Percentiles rank a stretch among this genome's conserved stretches.
Evolutionary conservation across 2,329 filamentous ascomycete species (phyloP).

Genomic region (Colletotrichum gigasporum): DNA sequence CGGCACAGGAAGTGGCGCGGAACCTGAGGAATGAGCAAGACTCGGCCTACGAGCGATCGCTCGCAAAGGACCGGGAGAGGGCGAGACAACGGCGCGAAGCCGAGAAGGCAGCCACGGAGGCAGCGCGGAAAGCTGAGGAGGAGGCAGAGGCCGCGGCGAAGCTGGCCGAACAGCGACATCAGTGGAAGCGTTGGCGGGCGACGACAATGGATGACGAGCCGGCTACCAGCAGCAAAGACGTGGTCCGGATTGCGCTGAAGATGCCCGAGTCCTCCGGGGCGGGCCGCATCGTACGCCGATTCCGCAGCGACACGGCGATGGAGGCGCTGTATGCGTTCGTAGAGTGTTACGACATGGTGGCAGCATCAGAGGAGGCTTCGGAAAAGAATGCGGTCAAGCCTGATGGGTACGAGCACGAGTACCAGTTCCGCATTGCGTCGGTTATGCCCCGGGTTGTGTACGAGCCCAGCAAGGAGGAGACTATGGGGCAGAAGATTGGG

Average conservation of each 20-base stretch:
- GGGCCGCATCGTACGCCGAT: constrained; percentile 81
- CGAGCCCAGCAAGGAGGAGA: constrained; percentile 71
- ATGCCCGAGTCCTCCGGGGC: constrained; percentile 69
- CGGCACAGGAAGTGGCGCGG: constrained; percentile 83
- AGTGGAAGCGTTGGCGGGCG: constrained; percentile 86
- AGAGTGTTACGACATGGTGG: constrained; percentile 81
- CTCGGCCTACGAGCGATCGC: constrained; percentile 89
- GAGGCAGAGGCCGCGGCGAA: constrained; percentile 69
- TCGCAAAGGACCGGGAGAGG: constrained; percentile 88
- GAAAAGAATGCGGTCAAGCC: constrained; percentile 57
- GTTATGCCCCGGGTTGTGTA: constrained; percentile 87
- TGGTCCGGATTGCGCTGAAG: constrained; percentile 76
- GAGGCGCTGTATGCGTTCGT: constrained; percentile 97
- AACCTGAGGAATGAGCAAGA: constrained; percentile 89
- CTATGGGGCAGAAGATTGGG: constrained; percentile 78
- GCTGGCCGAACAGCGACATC: constrained; percentile 56
- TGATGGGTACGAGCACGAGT: constrained; percentile 79
- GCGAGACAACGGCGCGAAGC: constrained; percentile 80
- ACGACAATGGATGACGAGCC: constrained; percentile 76
- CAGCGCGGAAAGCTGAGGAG: constrained; percentile 68
- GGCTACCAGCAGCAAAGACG: constrained; percentile 65
- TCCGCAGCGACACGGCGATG: constrained; percentile 73
- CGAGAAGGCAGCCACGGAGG: constrained; percentile 75
- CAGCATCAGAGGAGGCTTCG: constrained; percentile 45
- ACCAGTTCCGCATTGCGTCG: constrained; percentile 85